Base-by-base conservation (phyloP, 2,329 filamentous ascomycete species). In the Trichoderma sp. region DNA sequence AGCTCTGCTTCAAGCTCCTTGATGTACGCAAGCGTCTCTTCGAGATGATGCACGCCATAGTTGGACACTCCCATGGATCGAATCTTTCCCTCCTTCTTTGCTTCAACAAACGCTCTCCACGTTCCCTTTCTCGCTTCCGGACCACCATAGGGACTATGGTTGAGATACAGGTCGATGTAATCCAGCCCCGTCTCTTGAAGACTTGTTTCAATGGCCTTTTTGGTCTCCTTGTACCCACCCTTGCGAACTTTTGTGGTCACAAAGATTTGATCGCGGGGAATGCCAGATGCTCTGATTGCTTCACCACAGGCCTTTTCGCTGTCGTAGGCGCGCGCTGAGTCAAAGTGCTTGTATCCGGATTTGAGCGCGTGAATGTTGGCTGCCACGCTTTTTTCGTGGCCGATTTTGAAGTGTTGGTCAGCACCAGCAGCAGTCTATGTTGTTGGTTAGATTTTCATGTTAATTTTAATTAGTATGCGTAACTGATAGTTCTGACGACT, bases 21-120 rank as follows among this genome's bases (percentile, higher is more conserved):
- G n/a, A 90, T 90, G 78, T 88, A 91, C 32, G 80, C 78, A 79
- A 88, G 90, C 83, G 93, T 85, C 79, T 92, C 89, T 77, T 93
- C 88, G 28, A 94, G 87, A 77, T 93, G 89, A 57, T 86, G 84
- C 62, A 90, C 86, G 3, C 90, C 89, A 76, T 88, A 94, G 77
- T 94, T 94, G 79, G 90, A 92, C 67, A 93, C 91, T 0, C 92
- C 92, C 76, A 94, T 93, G 47, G 85, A 86, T 80, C 85, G 88
- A 55, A 88, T 85, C 74, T 85, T 88, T 6, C 90, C 91, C 74
- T 90, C 86, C 15, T 84, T 81, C 72, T 88, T 82, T 53, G 91
- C 79, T 77, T 82, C 87, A 81, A 93, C 91, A 75, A 94, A 80
- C 1, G 89, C 90, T 72, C 84, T 81, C 91, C 91, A 94, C 78